Evolutionary conservation across 345 rosid species (phyloP), one percentile per base, ranked within the genome.

Genomic region (Hevea brasiliensis): DNA sequence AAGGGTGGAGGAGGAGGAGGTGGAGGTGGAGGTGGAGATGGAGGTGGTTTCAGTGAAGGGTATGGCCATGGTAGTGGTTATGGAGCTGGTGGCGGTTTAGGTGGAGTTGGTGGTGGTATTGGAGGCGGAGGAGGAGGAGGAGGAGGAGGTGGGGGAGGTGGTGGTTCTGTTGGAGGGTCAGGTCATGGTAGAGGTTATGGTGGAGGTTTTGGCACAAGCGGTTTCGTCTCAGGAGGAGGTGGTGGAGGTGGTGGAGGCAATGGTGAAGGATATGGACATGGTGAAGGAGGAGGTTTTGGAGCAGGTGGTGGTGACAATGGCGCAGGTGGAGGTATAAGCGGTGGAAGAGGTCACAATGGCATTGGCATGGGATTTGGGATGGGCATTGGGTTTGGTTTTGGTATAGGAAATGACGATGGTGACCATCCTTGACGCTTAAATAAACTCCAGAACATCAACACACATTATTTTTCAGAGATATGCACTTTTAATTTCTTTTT

Each of bases 321-420:
- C n/a, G 50, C 26, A 0, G 71, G 73, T 0, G 23, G 24, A 0
- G 57, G 74, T 0, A 72, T 37, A 17, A 63, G 70, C 0, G 65
- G 20, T 55, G 47, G 68, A 10, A 32, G 57, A 1, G 64, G 61
- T 40, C 9, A 69, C 24, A 67, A 27, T 4, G 60, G 79, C 4
- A 21, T 67, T 12, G 35, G 44, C 65, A 27, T 77, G 12, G 81
- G 84, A 41, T 78, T 81, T 51, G 80, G 84, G 15, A 74, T 81
- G 66, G 81, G 81, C 18, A 50, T 81, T 65, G 85, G 85, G 13
- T 48, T 79, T 44, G 80, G 81, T 2, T 75, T 74, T 65, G 90
- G 88, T 1, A 27, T 66, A 9, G 70, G 58, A 26, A 66, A 50
- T 48, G 55, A 15, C 17, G 20, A 48, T 24, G 35, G 13, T 0